Conservation (phyloP, 106 monocot genomes). For the Chionographis japonica region DNA sequence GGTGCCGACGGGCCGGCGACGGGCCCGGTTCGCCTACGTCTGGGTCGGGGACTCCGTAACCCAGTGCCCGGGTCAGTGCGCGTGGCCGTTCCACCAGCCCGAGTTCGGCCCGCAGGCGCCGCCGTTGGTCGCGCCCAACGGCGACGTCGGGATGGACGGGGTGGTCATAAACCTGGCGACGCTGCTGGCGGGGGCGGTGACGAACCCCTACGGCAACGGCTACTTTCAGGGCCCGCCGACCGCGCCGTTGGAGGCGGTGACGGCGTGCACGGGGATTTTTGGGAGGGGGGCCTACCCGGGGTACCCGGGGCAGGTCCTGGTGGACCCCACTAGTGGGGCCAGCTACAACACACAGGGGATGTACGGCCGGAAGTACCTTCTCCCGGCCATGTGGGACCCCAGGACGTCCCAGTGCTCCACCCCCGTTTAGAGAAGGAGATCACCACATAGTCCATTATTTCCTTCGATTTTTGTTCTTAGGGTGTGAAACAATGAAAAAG, state of each 20-base stretch:
- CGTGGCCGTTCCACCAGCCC: slow-evolving; percentile 64
- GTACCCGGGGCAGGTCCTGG: slow-evolving; percentile 34
- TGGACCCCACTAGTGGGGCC: slow-evolving; percentile 35
- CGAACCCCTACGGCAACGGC: slow-evolving; percentile 46
- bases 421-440: slow-evolving; percentile 14
- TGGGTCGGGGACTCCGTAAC: slow-evolving; percentile 48
- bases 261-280: slow-evolving; percentile 47
- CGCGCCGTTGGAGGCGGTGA: slow-evolving; percentile 50
- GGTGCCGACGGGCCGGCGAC: neutral
- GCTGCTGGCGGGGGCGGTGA: slow-evolving; percentile 38
- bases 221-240: slow-evolving; percentile 38
- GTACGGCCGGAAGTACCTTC: slow-evolving; percentile 24
- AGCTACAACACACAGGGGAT: slow-evolving; percentile 45
- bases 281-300: slow-evolving; percentile 51
- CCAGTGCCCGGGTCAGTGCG: slow-evolving; percentile 61
- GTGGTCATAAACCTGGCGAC: slow-evolving; percentile 54
- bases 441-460: too few species aligned
- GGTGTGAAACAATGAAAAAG: too few species aligned
- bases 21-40: slow-evolving; percentile 28
- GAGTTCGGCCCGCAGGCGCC: slow-evolving; percentile 46
- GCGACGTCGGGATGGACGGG: slow-evolving; percentile 49
- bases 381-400: slow-evolving; percentile 39
- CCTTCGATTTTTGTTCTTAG: too few species aligned
- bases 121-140: slow-evolving; percentile 44
- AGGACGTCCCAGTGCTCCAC: slow-evolving; percentile 26